Base-by-base conservation (phyloP, 257 asterid species). In the Gardenia jasminoides region DNA sequence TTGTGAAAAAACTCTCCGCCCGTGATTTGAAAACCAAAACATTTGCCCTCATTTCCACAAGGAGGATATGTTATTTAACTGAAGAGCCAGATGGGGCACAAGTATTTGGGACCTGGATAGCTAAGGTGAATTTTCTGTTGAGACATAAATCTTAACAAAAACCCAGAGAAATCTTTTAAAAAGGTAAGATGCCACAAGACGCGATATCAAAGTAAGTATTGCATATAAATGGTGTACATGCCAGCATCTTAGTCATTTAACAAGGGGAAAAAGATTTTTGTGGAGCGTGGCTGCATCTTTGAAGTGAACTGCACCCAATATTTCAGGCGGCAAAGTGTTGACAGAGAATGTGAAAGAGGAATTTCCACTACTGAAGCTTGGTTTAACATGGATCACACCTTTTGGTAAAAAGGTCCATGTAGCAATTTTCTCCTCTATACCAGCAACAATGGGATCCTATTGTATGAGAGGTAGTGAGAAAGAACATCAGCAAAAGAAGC, bases 371-470 rank as follows among this genome's bases (percentile, higher is more conserved):
- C 15, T 50, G 17, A 3, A 67, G 79, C 72, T 30, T 52, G 54
- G 64, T 66, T 31, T 4, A 11, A 13, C 62, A 58, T 48, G 74
- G 6, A 56, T 22, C 74, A 76, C 61, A 93, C 98, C 98, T 91
- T 89, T 93, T 36, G 98, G 99, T 80, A 96, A 88, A 83, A 96
- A 96, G 74, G 98, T 87, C 99, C 99, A 93, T 11, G 92, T 90
- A 6, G 98, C 85, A 80, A 96, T 96, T 91, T 96, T 96, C 68
- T 96, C 99, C 89, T 96, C 98, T 81, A 93, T 96, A 84, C 97
- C 99, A 3, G 90, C 82, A 70, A 96, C 90, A 28, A 96, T 92
- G 76, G 98, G 94, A 88, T 96, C 99, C 98, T 96, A 83, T 75
- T 83, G 82, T 48, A 65, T 65, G 61, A 72, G 56, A 83, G 76